Evolutionary conservation across 2,329 filamentous ascomycete genomes (phyloP), one percentile per base, ranked within the genome.

Genomic region (Aspergillus sp.): DNA sequence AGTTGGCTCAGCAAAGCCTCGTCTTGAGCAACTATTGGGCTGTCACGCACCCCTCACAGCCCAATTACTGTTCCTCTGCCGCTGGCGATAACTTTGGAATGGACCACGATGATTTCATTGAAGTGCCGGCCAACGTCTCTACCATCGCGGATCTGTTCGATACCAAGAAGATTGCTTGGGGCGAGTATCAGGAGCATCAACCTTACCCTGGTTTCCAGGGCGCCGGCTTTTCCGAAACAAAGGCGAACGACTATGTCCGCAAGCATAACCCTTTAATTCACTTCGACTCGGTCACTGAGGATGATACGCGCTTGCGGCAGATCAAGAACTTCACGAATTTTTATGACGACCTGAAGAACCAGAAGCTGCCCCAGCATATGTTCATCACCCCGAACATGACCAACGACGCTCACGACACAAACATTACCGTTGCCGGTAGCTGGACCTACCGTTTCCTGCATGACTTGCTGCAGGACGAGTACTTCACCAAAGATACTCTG

Each of bases 261-360:
- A 93, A 93, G 70, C 87, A 93, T 70, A 90, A 91, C 46, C 67
- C 67, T 73, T 76, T 41, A 69, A 71, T 90, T 47, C 73, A 85
- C 44, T 87, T 79, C 65, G 76, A 88, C 62, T 79, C 77, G 12
- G 74, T 86, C 34, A 76, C 81, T 45, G 68, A 73, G 39, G 76
- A 75, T 42, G 62, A 74, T 6, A 73, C 78, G 10, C 80, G 85
- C 29, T 72, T 86, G 1, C 74, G 78, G 3, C 75, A 80, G 59
- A 83, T 86, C 67, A 91, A 93, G 76, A 88, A 88, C 69, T 72
- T 87, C 50, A 82, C 74, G 39, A 60, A 74, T 54, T 90, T 93
- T 70, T 75, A 83, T 55, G 68, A 76, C 43, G 88, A 93, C 59
- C 73, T 90, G 9, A 67, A 75, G 44, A 68, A 67, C 52, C 69